Evolutionary conservation across 768 basidiomycete species (phyloP).

Genomic region (Termitomyces sp.): DNA sequence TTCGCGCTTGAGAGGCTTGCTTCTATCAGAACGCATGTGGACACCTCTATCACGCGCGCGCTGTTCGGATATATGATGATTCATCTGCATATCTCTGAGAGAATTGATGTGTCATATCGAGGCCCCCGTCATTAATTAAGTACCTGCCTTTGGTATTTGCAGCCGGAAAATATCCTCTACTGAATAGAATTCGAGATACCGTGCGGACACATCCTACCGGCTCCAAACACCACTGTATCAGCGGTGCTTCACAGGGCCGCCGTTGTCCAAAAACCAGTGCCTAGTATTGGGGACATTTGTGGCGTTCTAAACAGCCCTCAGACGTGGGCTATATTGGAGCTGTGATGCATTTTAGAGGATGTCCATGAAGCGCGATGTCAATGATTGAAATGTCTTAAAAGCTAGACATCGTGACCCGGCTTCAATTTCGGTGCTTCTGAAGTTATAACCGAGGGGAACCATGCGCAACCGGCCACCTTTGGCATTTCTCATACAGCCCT

Average conservation of each 20-base stretch:
- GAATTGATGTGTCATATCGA: not conserved
- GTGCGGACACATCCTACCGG: not conserved
- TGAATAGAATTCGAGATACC: not conserved
- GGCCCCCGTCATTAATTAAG: not conserved
- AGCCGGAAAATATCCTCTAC: not conserved
- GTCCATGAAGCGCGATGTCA: too few species aligned
- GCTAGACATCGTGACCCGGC: not conserved
- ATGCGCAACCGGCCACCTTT: not conserved
- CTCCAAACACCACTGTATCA: not conserved
- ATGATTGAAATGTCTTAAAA: not conserved
- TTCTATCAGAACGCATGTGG: slow-evolving; percentile 24
- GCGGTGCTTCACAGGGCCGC: not conserved
- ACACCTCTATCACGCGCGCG: slow-evolving; percentile 23
- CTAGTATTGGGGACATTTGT: not conserved
- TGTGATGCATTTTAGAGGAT: not conserved
- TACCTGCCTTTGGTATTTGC: not conserved
- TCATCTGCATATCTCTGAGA: not conserved
- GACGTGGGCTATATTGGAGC: not conserved
- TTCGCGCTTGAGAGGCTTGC: not conserved
- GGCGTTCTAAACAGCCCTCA: not conserved
- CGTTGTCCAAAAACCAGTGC: not conserved
- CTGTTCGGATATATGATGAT: slow-evolving; percentile 12
- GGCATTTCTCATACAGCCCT: not conserved
- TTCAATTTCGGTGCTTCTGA: not conserved
- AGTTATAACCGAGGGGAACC: not conserved